These are phyloP conservation scores for Lenwebbia sp. DNA, from an alignment of 345 rosid species.

Conservation along the genomic window DNA sequence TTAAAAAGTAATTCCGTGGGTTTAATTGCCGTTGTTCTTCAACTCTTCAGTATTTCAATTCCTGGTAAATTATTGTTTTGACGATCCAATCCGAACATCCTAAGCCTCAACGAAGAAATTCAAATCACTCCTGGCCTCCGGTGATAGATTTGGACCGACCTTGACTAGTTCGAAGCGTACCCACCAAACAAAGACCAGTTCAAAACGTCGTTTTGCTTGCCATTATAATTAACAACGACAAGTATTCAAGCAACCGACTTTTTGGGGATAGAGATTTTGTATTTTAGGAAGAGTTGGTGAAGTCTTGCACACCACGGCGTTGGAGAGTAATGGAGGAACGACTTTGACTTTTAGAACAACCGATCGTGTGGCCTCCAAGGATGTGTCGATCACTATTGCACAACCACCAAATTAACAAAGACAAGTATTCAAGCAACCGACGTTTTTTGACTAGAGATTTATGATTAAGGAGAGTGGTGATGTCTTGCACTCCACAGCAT, in stretches of 20 bases:
- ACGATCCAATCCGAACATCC: background rate
- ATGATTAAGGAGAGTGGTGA: background rate
- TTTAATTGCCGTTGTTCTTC: background rate
- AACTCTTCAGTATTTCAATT: background rate
- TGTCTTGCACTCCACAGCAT: background rate
- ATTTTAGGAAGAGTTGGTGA: background rate
- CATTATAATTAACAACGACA: background rate
- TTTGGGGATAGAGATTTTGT: background rate
- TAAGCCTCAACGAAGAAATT: background rate
- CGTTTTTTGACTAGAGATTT: background rate
- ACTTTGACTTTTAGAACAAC: background rate
- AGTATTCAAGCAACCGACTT: background rate
- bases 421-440: background rate
- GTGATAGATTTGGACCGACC: background rate
- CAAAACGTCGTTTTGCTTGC: background rate
- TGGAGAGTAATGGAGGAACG: background rate
- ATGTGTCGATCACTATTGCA: background rate
- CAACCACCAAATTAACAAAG: background rate
- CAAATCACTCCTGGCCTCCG: background rate
- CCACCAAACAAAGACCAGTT: background rate
- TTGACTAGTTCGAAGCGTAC: background rate
- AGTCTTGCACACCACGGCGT: background rate
- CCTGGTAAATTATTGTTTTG: background rate
- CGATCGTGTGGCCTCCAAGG: background rate
- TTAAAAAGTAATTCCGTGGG: background rate